Evolutionary conservation across 805 yeast species (phyloP).

Genomic region (Candida caryicola): DNA sequence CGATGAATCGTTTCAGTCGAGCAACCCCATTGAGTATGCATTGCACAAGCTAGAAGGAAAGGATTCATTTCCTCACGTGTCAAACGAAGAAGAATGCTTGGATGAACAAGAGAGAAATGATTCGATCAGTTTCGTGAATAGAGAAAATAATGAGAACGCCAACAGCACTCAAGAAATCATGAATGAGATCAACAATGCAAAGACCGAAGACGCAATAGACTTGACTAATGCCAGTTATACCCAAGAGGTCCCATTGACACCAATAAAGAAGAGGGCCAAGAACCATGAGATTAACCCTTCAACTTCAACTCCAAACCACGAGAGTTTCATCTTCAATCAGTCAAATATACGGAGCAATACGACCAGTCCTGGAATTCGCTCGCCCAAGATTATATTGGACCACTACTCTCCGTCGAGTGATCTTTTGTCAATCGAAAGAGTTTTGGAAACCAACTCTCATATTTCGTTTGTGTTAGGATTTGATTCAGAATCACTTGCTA

Average conservation of each 20-base stretch:
- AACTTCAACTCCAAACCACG: conserved; percentile 15
- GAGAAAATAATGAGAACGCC: conserved; percentile 8
- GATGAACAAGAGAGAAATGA: conserved; percentile 8
- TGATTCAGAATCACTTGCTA: conserved; percentile 63
- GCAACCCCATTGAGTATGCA: conserved; percentile 73
- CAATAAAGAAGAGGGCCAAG: conserved; percentile 15
- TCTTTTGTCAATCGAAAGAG: conserved; percentile 36
- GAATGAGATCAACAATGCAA: conserved; percentile 38
- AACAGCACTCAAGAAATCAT: conserved; percentile 32
- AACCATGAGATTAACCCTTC: conserved; percentile 4
- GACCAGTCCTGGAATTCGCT: conserved; percentile 8
- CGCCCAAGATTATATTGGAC: conserved; percentile 36
- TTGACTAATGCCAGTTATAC: conserved; percentile 15
- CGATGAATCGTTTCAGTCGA: conserved; percentile 62
- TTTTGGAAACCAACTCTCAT: conserved; percentile 53
- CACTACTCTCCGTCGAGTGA: conserved; percentile 30
- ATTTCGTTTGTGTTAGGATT: conserved; percentile 78
- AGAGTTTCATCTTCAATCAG: conserved; percentile 6
- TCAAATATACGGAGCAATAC: conserved; percentile 3
- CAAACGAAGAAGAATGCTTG: neutral
- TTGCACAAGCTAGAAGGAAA: conserved; percentile 77
- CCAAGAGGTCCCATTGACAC: conserved; percentile 31
- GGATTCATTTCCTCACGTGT: conserved; percentile 10
- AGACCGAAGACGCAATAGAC: conserved; percentile 35
- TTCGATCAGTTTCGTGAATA: conserved; percentile 7